These are phyloP conservation scores for Rutstroemia sp. DNA, from an alignment of 2,329 filamentous ascomycete genomes.

Conservation along the genomic window DNA sequence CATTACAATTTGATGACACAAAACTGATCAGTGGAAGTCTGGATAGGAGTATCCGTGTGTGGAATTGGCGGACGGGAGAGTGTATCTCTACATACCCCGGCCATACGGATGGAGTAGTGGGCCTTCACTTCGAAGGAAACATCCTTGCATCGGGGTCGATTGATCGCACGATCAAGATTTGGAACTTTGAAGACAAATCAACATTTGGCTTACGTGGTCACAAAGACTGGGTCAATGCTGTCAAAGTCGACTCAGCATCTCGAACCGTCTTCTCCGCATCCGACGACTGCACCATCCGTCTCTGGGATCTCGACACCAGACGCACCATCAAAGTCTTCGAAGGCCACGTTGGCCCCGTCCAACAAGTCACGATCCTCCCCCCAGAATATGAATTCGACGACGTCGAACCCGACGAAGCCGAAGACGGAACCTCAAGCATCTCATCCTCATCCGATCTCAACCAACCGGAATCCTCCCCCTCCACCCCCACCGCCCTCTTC, in stretches of 20 bases:
- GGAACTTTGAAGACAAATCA: slow-evolving; percentile 81
- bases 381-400: slow-evolving; percentile 86
- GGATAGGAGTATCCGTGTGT: slow-evolving; percentile 82
- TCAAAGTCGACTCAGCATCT: slow-evolving; percentile 73
- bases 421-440: slow-evolving; percentile 38
- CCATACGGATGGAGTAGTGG: slow-evolving; percentile 77
- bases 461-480: slow-evolving; percentile 6
- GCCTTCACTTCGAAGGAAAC: slow-evolving; percentile 78
- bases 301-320: slow-evolving; percentile 88
- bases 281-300: slow-evolving; percentile 82
- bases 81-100: slow-evolving; percentile 74
- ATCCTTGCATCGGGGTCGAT: slow-evolving; percentile 83
- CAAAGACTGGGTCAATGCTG: slow-evolving; percentile 93
- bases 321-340: slow-evolving; percentile 70
- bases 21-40: slow-evolving; percentile 88
- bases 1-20: slow-evolving; percentile 85
- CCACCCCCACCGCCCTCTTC: slow-evolving; percentile 19
- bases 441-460: slow-evolving; percentile 8
- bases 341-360: slow-evolving; percentile 91
- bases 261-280: slow-evolving; percentile 88
- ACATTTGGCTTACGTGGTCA: slow-evolving; percentile 78
- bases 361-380: slow-evolving; percentile 80
- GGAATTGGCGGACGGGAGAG: slow-evolving; percentile 93
- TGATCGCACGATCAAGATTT: slow-evolving; percentile 84
- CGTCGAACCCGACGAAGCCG: slow-evolving; percentile 47